Percentiles rank a stretch among this genome's conserved stretches.
These are phyloP conservation scores for Backusella westeae DNA, from an alignment of 192 early-diverging fungal genomes.

Conservation along the genomic window DNA sequence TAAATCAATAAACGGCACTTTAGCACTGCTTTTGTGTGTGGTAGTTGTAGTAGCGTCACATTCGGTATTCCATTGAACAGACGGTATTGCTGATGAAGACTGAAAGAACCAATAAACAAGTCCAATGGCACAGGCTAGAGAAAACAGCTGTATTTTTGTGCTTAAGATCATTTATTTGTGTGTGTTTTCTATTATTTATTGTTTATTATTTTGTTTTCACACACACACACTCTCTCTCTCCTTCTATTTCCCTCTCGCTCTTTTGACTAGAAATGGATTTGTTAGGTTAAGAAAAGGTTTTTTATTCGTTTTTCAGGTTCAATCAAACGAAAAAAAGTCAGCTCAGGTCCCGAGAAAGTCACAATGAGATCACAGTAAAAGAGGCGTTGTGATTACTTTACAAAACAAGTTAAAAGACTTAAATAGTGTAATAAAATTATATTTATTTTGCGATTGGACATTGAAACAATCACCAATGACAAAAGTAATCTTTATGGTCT, in stretches of 20 bases:
- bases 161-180: not conserved
- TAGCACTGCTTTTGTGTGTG: not conserved
- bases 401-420: not conserved
- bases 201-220: not conserved
- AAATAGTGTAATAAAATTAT: not conserved
- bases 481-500: not conserved
- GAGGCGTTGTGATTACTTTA: not conserved
- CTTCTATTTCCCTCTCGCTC: not conserved
- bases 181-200: not conserved
- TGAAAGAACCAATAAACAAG: conserved; percentile 2
- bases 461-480: not conserved
- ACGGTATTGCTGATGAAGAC: not conserved
- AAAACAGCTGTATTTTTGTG: conserved; percentile 2
- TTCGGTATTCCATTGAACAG: not conserved
- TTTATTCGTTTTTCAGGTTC: conserved; percentile 2
- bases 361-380: not conserved
- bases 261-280: not conserved
- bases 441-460: not conserved
- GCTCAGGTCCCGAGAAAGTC: not conserved
- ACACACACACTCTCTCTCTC: not conserved
- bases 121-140: not conserved
- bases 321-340: not conserved
- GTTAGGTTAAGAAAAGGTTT: not conserved
- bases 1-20: not conserved
- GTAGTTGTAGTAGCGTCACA: not conserved